These are phyloP conservation scores for Bacidia rubella DNA, from an alignment of 495 filamentous ascomycete species.

Conservation along the genomic window DNA sequence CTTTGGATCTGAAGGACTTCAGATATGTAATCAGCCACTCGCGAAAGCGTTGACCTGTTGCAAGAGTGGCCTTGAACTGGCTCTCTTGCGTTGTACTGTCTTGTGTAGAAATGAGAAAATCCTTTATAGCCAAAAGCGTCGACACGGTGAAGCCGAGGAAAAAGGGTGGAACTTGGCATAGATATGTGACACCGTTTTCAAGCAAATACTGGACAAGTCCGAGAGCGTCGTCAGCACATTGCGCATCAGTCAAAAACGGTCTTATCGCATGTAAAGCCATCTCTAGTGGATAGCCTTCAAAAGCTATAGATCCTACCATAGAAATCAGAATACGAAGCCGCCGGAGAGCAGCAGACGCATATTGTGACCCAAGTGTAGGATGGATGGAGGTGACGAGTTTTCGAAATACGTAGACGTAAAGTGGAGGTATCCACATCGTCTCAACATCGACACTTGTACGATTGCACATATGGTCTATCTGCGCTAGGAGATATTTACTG, in stretches of 20 bases:
- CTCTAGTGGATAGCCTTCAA: slow-evolving; percentile 73
- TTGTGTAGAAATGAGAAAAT: slow-evolving; percentile 54
- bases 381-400: slow-evolving; percentile 68
- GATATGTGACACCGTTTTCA: slow-evolving; percentile 48
- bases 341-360: slow-evolving; percentile 73
- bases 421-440: slow-evolving; percentile 60
- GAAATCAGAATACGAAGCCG: slow-evolving; percentile 73
- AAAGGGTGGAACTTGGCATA: slow-evolving; percentile 54
- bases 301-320: slow-evolving; percentile 55
- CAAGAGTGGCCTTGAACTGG: slow-evolving; percentile 56
- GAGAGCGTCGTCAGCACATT: slow-evolving; percentile 86
- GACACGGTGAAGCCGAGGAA: slow-evolving; percentile 65
- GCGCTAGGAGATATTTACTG: slow-evolving; percentile 55
- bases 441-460: slow-evolving; percentile 48
- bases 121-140: slow-evolving; percentile 56
- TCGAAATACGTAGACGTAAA: slow-evolving; percentile 63
- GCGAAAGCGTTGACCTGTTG: slow-evolving; percentile 52
- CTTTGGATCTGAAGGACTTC: slow-evolving; percentile 36
- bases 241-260: slow-evolving; percentile 62
- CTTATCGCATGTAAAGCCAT: slow-evolving; percentile 75
- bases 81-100: slow-evolving; percentile 61
- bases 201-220: slow-evolving; percentile 81
- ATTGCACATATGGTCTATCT: slow-evolving; percentile 63
- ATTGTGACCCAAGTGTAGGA: slow-evolving; percentile 73
- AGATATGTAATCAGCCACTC: slow-evolving; percentile 57